phyloP scores from a whole-genome alignment of 1,139 yeast species.

The Citeromyces hawaiiensis region DNA sequence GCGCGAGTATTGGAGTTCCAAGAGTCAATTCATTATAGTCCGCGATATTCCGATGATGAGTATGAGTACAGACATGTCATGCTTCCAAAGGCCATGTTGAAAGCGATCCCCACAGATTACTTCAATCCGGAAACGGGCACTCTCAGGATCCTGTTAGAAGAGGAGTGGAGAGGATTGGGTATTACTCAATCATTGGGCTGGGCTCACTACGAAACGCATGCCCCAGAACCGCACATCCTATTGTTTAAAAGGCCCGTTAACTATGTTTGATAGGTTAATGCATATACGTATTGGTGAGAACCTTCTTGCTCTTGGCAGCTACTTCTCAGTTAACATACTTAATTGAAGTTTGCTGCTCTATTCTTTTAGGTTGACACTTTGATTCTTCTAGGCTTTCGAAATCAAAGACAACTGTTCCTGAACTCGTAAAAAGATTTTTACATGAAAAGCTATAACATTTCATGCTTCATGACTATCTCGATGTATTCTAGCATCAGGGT shows the following conservation, averaged over 20 bases:
- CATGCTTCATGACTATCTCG: no score
- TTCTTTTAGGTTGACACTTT: no score
- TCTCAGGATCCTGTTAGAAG: constrained; percentile 77
- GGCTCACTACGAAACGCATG: constrained; percentile 96
- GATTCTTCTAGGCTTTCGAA: no score
- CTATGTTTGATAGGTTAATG: neutral
- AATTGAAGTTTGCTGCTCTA: no score
- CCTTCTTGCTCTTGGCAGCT: no score
- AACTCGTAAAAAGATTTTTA: no score
- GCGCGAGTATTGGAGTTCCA: constrained; percentile 83
- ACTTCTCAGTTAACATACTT: no score
- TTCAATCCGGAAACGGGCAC: constrained; percentile 78
- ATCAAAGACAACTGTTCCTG: no score
- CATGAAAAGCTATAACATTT: no score
- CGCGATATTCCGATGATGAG: constrained; percentile 76
- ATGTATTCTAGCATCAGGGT: no score
- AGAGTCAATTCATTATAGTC: constrained; percentile 90
- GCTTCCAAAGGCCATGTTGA: constrained; percentile 91
- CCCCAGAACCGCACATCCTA: constrained; percentile 96
- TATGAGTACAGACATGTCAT: constrained; percentile 92
- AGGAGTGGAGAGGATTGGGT: constrained; percentile 98
- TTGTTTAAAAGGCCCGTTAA: constrained; percentile 57
- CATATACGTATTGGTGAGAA: neutral
- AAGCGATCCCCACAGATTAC: constrained; percentile 91
- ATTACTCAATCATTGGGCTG: constrained; percentile 96